Percentiles rank a stretch among this genome's conserved stretches.
Evolutionary conservation across 1,284 basidiomycete genomes (phyloP).

Genomic region (Heimioporus retisporus): DNA sequence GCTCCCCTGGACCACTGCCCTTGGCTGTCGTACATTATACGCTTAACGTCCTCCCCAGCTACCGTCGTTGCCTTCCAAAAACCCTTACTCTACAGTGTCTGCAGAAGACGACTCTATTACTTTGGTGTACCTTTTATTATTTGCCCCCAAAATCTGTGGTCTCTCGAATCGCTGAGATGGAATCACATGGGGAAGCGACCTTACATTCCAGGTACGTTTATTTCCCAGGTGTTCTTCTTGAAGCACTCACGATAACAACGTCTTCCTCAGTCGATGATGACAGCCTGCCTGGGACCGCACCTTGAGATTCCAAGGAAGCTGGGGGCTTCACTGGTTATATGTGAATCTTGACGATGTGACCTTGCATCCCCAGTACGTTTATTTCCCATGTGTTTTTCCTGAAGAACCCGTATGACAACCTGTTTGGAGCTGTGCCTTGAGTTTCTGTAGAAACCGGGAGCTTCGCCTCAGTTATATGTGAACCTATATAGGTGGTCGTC

Average conservation of each 20-base stretch:
- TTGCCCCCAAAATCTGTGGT: conserved; percentile 40
- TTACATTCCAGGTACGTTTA: conserved; percentile 26
- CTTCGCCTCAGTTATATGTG: conserved; percentile 41
- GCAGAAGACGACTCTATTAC: conserved; percentile 38
- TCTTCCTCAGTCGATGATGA: conserved; percentile 25
- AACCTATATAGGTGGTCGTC: conserved; percentile 29
- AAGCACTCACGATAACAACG: conserved; percentile 27
- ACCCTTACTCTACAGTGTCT: conserved; percentile 36
- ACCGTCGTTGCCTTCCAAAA: conserved; percentile 19
- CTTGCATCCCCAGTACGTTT: no score
- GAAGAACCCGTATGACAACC: no score
- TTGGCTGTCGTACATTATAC: conserved; percentile 18
- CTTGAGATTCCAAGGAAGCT: conserved; percentile 35
- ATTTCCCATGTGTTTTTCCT: no score
- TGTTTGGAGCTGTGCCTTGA: no score
- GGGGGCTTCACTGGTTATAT: conserved; percentile 26
- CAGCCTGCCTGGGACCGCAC: conserved; percentile 17
- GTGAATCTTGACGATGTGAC: no score
- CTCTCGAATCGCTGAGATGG: conserved; percentile 31
- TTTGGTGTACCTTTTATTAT: conserved; percentile 31
- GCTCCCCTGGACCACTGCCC: conserved; percentile 27
- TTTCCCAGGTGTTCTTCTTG: conserved; percentile 26
- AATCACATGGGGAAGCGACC: conserved; percentile 23
- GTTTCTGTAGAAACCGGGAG: no score
- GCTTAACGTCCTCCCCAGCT: conserved; percentile 25